These are phyloP conservation scores for Allium sativum DNA, from an alignment of 106 monocot species.

Conservation along the genomic window DNA sequence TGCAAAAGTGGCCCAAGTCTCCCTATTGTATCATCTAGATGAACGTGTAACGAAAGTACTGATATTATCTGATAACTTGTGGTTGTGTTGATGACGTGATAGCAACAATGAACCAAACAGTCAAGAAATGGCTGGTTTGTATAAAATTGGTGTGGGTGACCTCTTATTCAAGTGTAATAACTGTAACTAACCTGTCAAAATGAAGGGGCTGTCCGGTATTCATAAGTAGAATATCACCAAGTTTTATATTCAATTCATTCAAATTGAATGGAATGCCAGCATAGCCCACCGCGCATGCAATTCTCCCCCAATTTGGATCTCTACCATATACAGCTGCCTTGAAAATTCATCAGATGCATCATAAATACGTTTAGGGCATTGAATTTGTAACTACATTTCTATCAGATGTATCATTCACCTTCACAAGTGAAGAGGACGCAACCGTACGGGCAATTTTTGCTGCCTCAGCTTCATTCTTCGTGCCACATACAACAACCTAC, in stretches of 20 bases:
- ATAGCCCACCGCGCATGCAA: conserved; percentile 94
- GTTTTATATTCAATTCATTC: conserved; percentile 53
- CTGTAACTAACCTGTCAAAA: conserved; percentile 68
- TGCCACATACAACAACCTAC: conserved; percentile 72
- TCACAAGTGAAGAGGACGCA: conserved; percentile 91
- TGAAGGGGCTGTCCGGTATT: conserved; percentile 74
- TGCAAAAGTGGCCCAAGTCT: too few relatives aligned
- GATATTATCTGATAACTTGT: too few relatives aligned
- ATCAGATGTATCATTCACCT: conserved; percentile 24
- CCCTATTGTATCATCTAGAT: too few relatives aligned
- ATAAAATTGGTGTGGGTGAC: too few relatives aligned
- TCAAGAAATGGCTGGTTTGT: too few relatives aligned
- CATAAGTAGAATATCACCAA: conserved; percentile 82
- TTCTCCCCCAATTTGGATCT: conserved; percentile 99
- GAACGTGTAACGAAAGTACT: too few relatives aligned
- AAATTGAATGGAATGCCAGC: conserved; percentile 67
- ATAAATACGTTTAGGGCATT: too few relatives aligned
- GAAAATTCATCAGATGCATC: neutral
- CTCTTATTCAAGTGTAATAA: too few relatives aligned
- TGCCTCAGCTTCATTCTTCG: conserved; percentile 62
- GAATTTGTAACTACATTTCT: too few relatives aligned
- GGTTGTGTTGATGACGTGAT: too few relatives aligned
- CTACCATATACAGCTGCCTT: conserved; percentile 98
- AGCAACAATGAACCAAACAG: too few relatives aligned
- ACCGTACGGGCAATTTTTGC: conserved; percentile 86